Evolutionary conservation across 2,329 filamentous ascomycete genomes (phyloP).

Genomic region (Scorias spongiosa): DNA sequence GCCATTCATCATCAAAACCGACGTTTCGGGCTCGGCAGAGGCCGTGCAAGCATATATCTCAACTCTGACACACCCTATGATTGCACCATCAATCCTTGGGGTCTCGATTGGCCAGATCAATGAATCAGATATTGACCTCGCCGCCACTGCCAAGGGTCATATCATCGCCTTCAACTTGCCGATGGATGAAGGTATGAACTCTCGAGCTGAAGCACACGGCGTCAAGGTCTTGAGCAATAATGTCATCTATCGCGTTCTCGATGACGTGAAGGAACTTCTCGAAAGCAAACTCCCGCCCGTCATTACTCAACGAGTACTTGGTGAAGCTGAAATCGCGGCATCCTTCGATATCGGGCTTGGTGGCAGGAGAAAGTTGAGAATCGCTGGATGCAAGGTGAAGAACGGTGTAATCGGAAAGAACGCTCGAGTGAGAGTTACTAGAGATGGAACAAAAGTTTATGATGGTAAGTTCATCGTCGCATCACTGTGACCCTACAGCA

Average conservation of each 20-base stretch:
- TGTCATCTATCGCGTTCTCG: constrained; percentile 67
- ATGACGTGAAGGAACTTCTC: constrained; percentile 54
- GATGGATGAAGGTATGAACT: constrained; percentile 48
- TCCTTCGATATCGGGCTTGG: constrained; percentile 74
- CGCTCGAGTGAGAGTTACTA: constrained; percentile 54
- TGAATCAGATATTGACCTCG: constrained; percentile 82
- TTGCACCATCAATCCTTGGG: constrained; percentile 60
- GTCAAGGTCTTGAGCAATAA: constrained; percentile 74
- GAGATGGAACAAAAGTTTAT: constrained; percentile 53
- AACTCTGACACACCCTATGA: constrained; percentile 71
- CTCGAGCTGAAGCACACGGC: constrained; percentile 52
- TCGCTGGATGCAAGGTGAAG: constrained; percentile 77
- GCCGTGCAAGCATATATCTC: constrained; percentile 66
- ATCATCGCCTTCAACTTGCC: constrained; percentile 77
- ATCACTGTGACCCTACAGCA: background rate
- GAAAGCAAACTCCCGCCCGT: constrained; percentile 53
- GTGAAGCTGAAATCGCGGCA: constrained; percentile 75
- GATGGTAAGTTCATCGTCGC: constrained; percentile 49
- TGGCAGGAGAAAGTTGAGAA: constrained; percentile 51
- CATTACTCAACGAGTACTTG: constrained; percentile 55
- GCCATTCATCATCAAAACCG: constrained; percentile 78
- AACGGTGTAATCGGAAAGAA: constrained; percentile 59
- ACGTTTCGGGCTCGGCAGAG: constrained; percentile 88
- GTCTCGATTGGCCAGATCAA: constrained; percentile 62
- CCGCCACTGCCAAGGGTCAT: constrained; percentile 56